Evolutionary conservation across 805 yeast species (phyloP).

Genomic region (Kodamaea leandrae): DNA sequence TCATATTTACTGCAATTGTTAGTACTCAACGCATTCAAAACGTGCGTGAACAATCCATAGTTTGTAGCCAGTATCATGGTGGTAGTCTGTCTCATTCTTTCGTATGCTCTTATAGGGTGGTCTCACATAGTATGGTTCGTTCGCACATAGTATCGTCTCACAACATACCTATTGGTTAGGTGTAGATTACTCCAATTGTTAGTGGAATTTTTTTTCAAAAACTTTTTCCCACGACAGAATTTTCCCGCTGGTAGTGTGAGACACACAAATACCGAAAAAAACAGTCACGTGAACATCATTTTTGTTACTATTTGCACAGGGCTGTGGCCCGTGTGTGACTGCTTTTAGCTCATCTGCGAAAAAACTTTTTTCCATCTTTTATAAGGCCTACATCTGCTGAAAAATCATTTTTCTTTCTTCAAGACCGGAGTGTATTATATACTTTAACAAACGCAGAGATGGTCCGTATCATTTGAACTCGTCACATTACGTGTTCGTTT

Average conservation of each 20-base stretch:
- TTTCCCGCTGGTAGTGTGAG: conserved; percentile 4
- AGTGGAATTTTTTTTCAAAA: conserved; percentile 7
- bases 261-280: neutral
- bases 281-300: conserved; percentile 1
- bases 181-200: conserved; percentile 2
- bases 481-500: conserved; percentile 10
- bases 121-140: neutral
- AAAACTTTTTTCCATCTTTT: conserved; percentile 6
- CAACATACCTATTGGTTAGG: conserved; percentile 9
- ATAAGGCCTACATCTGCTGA: conserved; percentile 1
- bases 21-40: conserved; percentile 21
- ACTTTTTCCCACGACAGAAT: conserved; percentile 9
- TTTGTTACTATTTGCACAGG: neutral
- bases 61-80: too few relatives aligned
- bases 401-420: conserved; percentile 6
- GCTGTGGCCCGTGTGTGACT: conserved; percentile 6
- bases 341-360: conserved; percentile 5
- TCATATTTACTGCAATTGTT: conserved; percentile 57
- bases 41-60: too few relatives aligned
- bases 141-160: neutral
- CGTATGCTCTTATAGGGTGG: conserved; percentile 7
- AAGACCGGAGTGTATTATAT: conserved; percentile 90
- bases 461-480: conserved; percentile 66
- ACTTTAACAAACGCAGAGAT: conserved; percentile 80
- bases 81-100: neutral